phyloP scores from a whole-genome alignment of 768 basidiomycete species.

The Ramaria rubella region DNA sequence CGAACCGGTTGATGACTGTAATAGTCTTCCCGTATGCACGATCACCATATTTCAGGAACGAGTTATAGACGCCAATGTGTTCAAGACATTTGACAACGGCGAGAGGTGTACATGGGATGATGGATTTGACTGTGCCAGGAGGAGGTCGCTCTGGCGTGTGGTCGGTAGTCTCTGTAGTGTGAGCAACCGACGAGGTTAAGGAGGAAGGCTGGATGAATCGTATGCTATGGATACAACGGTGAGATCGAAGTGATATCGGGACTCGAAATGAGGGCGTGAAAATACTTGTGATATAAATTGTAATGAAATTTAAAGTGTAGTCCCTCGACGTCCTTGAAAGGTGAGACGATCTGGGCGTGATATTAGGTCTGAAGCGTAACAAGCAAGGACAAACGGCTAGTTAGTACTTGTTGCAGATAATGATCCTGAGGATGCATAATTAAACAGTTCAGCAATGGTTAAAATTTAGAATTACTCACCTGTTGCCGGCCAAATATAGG shows the following conservation, averaged over 20 bases:
- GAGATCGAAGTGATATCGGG: neutral
- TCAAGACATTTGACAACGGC: slow-evolving; percentile 96
- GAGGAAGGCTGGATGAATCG: slow-evolving; percentile 84
- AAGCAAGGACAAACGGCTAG: neutral
- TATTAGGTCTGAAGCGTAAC: neutral
- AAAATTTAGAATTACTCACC: slow-evolving; percentile 51
- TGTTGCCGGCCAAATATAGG: slow-evolving; percentile 90
- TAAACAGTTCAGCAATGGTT: slow-evolving; percentile 9
- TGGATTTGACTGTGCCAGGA: slow-evolving; percentile 85
- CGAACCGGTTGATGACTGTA: slow-evolving; percentile 89
- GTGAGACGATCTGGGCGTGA: slow-evolving; percentile 75
- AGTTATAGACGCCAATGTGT: slow-evolving; percentile 88
- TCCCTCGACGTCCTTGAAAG: slow-evolving; percentile 96
- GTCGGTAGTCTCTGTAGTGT: slow-evolving; percentile 39
- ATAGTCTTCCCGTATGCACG: slow-evolving; percentile 89
- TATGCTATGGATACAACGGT: slow-evolving; percentile 48
- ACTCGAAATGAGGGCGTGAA: neutral
- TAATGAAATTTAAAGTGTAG: slow-evolving; percentile 94
- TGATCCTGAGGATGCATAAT: slow-evolving; percentile 76
- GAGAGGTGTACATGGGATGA: slow-evolving; percentile 94
- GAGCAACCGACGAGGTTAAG: slow-evolving; percentile 42
- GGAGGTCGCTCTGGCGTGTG: slow-evolving; percentile 42
- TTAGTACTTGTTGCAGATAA: slow-evolving; percentile 83
- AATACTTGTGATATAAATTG: slow-evolving; percentile 92
- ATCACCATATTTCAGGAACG: slow-evolving; percentile 86